phyloP scores from a whole-genome alignment of 306 rosid genomes.

The Mimosa bimucronata region DNA sequence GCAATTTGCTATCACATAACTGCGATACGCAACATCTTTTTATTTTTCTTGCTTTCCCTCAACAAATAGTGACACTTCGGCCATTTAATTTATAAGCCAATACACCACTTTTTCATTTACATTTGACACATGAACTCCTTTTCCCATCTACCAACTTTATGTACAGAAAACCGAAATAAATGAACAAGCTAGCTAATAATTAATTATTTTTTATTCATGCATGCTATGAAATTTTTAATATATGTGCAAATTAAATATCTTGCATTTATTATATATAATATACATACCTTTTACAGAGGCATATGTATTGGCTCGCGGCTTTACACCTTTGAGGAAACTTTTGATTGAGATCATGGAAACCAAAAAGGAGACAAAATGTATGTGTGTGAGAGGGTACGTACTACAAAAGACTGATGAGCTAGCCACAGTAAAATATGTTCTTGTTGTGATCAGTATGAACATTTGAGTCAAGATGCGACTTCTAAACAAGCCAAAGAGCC shows the following conservation, averaged over 20 bases:
- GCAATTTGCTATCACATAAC: slow-evolving; percentile 38
- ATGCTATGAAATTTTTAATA: not conserved
- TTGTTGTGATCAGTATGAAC: not conserved
- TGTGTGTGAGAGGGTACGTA: not conserved
- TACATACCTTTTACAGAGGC: not conserved
- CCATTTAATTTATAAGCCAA: not conserved
- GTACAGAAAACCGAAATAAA: not conserved
- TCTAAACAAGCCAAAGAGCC: slow-evolving; percentile 24
- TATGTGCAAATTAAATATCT: not conserved
- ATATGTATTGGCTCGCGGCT: not conserved
- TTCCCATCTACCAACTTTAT: not conserved
- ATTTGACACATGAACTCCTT: not conserved
- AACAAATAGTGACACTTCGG: slow-evolving; percentile 11
- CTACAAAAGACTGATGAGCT: slow-evolving; percentile 12
- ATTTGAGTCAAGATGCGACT: slow-evolving; percentile 24
- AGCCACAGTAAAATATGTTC: slow-evolving; percentile 13
- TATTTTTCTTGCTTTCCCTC: not conserved
- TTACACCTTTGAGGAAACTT: not conserved
- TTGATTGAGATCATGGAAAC: slow-evolving; percentile 16
- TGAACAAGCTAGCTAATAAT: not conserved
- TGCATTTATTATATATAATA: not conserved
- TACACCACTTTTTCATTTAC: not conserved
- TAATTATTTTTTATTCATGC: not conserved
- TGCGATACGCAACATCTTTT: slow-evolving; percentile 18
- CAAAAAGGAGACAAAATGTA: slow-evolving; percentile 11